Conservation (phyloP, 2,329 filamentous ascomycete species). For the Microsporum canis region DNA sequence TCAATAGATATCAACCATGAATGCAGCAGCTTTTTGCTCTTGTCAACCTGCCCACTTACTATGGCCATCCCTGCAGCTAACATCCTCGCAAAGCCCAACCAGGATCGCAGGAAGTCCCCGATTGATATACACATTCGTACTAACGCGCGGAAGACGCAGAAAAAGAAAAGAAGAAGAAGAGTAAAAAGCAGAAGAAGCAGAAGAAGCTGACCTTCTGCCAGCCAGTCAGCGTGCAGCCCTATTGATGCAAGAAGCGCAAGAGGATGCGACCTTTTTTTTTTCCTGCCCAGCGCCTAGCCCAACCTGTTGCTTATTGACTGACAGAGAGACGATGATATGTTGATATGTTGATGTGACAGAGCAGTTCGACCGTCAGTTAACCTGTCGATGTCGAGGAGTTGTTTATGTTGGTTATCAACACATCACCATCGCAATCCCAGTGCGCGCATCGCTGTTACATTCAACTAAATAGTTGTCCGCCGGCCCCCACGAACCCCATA, state of each 20-base stretch:
- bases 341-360: neutral
- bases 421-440: neutral
- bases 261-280: neutral
- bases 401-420: neutral
- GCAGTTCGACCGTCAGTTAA: no score
- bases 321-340: neutral
- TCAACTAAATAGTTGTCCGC: no score
- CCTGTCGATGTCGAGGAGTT: neutral
- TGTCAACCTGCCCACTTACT: neutral
- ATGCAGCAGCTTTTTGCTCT: no score
- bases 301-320: no score
- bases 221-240: neutral
- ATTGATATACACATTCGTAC: conserved; percentile 4
- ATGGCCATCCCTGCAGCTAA: neutral
- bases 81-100: neutral
- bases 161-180: neutral
- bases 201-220: neutral
- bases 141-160: neutral
- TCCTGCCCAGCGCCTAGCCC: neutral
- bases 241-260: conserved; percentile 1
- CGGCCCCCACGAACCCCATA: no score
- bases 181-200: neutral
- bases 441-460: no score
- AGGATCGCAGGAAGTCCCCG: conserved; percentile 1
- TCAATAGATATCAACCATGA: no score